Conservation (phyloP, 306 rosid species). For the Gillenia trifoliata region DNA sequence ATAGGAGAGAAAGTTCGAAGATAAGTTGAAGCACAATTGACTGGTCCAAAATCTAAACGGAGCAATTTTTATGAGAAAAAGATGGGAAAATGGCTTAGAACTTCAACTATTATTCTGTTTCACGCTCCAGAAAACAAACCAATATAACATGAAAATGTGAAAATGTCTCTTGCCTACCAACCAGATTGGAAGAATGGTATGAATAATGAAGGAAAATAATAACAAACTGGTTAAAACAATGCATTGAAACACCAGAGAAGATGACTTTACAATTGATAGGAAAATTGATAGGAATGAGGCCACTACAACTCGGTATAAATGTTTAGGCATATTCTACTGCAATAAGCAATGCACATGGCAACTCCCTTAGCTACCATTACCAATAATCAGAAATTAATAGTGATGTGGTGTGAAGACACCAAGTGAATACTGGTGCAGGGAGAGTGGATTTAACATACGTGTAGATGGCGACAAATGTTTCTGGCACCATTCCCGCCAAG, state of each 20-base stretch:
- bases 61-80: neutral
- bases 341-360: neutral
- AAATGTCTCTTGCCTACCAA: neutral
- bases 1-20: neutral
- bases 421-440: neutral
- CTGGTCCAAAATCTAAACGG: neutral
- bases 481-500: slow-evolving; percentile 80
- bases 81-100: too few relatives aligned
- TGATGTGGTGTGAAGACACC: neutral
- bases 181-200: neutral
- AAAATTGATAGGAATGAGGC: neutral
- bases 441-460: slow-evolving; percentile 56
- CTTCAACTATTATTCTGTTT: neutral
- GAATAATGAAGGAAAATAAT: neutral
- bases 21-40: neutral
- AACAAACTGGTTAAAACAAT: neutral
- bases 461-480: slow-evolving; percentile 67
- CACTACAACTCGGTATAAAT: neutral
- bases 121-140: neutral
- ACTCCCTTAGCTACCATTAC: neutral
- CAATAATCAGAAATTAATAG: neutral
- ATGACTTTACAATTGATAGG: neutral
- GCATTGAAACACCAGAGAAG: neutral
- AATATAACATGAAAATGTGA: neutral
- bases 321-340: neutral